Percentiles rank a stretch among this genome's conserved stretches.
Evolutionary conservation across 768 basidiomycete species (phyloP).

Genomic region (Ephemerocybe angulata): DNA sequence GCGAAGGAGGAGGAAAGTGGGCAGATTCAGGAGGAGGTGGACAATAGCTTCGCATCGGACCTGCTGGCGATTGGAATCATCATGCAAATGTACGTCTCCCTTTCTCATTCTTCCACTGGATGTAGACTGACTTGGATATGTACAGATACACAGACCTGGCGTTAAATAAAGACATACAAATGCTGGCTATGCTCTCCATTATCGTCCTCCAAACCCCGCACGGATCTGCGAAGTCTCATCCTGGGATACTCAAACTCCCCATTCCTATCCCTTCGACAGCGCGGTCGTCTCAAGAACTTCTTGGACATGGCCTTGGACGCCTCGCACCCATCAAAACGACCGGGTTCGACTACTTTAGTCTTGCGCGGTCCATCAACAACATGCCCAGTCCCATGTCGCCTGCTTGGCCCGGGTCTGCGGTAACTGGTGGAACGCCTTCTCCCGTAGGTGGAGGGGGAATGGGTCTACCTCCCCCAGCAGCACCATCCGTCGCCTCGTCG

Average conservation of each 20-base stretch:
- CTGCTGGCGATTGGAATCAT: conserved; percentile 38
- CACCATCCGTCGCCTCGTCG: conserved; percentile 47
- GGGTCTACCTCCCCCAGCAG: conserved; percentile 29
- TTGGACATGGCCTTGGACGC: conserved; percentile 7
- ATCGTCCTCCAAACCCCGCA: conserved; percentile 55
- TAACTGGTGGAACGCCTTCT: conserved; percentile 41
- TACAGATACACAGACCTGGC: conserved; percentile 42
- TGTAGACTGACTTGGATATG: not conserved
- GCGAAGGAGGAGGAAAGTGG: conserved; percentile 14
- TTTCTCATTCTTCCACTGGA: not conserved
- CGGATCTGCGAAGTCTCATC: conserved; percentile 11
- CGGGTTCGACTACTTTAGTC: conserved; percentile 60
- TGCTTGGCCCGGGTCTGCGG: conserved; percentile 40
- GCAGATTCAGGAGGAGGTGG: conserved; percentile 6
- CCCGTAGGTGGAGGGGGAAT: conserved; percentile 27
- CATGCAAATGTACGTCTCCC: conserved; percentile 43
- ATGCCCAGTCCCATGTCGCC: conserved; percentile 43
- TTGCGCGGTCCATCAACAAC: conserved; percentile 33
- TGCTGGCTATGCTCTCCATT: conserved; percentile 74
- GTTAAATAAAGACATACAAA: conserved; percentile 65
- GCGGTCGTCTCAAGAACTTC: not conserved
- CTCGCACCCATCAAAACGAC: conserved; percentile 15
- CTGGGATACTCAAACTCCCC: not conserved
- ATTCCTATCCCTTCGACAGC: conserved; percentile 1
- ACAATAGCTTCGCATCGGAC: conserved; percentile 26